Conservation (phyloP, 2,329 filamentous ascomycete genomes). For the Monilinia fructicola region DNA sequence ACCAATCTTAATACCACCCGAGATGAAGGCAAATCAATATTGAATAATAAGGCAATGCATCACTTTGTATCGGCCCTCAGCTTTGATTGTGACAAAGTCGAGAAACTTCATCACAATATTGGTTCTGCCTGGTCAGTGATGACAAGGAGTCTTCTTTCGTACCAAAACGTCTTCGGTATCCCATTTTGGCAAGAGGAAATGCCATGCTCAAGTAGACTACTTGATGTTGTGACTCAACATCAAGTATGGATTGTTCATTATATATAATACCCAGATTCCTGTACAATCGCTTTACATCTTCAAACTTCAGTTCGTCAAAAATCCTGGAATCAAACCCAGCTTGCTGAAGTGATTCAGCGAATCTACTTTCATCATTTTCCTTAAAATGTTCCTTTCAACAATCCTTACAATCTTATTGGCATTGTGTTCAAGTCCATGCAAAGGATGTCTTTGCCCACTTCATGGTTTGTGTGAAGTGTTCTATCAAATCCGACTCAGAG, state of each 20-base stretch:
- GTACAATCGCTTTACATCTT: no score
- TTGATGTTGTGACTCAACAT: no score
- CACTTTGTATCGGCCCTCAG: background rate
- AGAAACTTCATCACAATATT: background rate
- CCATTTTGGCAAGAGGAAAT: background rate
- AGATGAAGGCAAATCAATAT: background rate
- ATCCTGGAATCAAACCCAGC: background rate
- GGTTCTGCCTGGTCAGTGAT: slow-evolving; percentile 3
- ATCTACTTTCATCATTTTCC: background rate
- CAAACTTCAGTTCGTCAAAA: no score
- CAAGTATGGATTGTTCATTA: no score
- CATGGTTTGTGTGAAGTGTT: background rate
- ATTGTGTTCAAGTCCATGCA: background rate
- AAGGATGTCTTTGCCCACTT: slow-evolving; percentile 8
- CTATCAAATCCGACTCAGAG: background rate
- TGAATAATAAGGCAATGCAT: background rate
- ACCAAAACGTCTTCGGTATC: background rate
- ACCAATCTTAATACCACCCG: no score
- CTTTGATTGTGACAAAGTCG: background rate
- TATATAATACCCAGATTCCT: no score
- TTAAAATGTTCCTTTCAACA: background rate
- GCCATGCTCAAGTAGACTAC: background rate
- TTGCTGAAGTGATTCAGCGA: no score
- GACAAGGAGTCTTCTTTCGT: background rate
- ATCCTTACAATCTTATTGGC: background rate